These are phyloP conservation scores for Dothiorella sarmentorum DNA, from an alignment of 2,329 filamentous ascomycete species.

Conservation along the genomic window DNA sequence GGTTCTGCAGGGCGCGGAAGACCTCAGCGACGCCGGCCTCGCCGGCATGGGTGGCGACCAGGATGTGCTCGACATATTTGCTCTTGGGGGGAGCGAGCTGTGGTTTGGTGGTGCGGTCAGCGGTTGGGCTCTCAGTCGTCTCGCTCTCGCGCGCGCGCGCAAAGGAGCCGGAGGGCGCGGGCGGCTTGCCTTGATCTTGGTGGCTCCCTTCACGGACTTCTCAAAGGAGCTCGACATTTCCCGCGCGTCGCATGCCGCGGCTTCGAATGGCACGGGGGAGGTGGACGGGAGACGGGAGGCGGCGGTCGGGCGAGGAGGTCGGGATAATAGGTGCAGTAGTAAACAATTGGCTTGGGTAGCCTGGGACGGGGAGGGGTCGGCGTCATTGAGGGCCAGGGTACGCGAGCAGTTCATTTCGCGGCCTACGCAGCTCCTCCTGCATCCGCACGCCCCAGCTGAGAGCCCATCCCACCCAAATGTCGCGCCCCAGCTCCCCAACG, in stretches of 20 bases:
- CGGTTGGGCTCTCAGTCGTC: slow-evolving; percentile 20
- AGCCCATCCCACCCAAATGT: slow-evolving; percentile 27
- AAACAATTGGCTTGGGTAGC: slow-evolving; percentile 9
- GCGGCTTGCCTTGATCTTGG: slow-evolving; percentile 80
- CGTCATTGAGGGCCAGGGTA: slow-evolving; percentile 13
- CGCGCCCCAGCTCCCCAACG: slow-evolving; percentile 41
- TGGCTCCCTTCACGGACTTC: slow-evolving; percentile 98
- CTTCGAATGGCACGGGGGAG: not conserved
- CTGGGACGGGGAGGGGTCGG: slow-evolving; percentile 7
- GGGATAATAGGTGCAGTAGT: slow-evolving; percentile 9
- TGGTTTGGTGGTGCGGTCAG: slow-evolving; percentile 22
- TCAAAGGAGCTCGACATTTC: slow-evolving; percentile 85
- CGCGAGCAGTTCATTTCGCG: not conserved
- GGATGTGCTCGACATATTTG: slow-evolving; percentile 98
- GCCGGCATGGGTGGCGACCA: slow-evolving; percentile 89
- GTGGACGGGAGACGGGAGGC: not conserved
- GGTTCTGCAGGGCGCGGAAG: slow-evolving; percentile 84
- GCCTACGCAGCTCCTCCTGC: not conserved
- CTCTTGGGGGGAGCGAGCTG: slow-evolving; percentile 95
- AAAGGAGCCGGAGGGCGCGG: slow-evolving; percentile 11
- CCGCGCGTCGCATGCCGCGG: slow-evolving; percentile 21
- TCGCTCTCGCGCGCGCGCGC: not conserved
- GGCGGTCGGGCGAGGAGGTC: slow-evolving; percentile 8
- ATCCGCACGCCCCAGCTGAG: slow-evolving; percentile 1
- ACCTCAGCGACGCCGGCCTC: slow-evolving; percentile 94